Evolutionary conservation across 108 stramenopile genomes (phyloP).

Genomic region (Discostella pseudostelligera): DNA sequence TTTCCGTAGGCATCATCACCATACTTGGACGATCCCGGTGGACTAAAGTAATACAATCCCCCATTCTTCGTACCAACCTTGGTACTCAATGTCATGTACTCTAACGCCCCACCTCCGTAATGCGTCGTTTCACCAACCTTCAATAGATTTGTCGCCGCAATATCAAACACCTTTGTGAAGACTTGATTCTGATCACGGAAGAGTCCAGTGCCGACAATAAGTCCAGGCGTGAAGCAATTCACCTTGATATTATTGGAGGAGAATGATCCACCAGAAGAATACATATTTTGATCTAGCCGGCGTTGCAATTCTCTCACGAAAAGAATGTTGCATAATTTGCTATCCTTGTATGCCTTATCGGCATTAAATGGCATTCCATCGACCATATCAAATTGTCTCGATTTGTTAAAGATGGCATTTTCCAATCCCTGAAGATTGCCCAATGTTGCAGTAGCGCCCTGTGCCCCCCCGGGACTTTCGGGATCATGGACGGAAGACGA

Average conservation of each 20-base stretch:
- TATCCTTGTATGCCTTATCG: slow-evolving; percentile 92
- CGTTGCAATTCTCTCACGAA: slow-evolving; percentile 81
- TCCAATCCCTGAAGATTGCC: slow-evolving; percentile 80
- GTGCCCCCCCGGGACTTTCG: slow-evolving; percentile 77
- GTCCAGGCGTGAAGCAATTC: slow-evolving; percentile 79
- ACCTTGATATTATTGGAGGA: slow-evolving; percentile 38
- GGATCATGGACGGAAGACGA: slow-evolving; percentile 88
- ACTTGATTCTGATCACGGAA: slow-evolving; percentile 89
- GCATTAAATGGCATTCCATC: slow-evolving; percentile 81
- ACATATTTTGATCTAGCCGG: slow-evolving; percentile 44
- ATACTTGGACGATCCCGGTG: slow-evolving; percentile 76
- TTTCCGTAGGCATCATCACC: slow-evolving; percentile 79
- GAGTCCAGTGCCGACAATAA: slow-evolving; percentile 78
- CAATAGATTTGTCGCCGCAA: slow-evolving; percentile 65
- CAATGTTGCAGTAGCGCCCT: slow-evolving; percentile 71
- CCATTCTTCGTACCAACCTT: slow-evolving; percentile 47
- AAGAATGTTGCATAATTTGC: slow-evolving; percentile 82
- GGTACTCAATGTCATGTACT: slow-evolving; percentile 63
- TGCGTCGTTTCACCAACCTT: slow-evolving; percentile 67
- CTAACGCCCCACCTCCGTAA: slow-evolving; percentile 81
- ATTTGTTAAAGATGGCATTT: slow-evolving; percentile 20
- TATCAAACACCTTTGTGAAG: slow-evolving; percentile 73
- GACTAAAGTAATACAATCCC: slow-evolving; percentile 54
- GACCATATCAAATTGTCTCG: slow-evolving; percentile 77
- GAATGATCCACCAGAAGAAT: slow-evolving; percentile 41